Evolutionary conservation across 352 stramenopile species (phyloP).

Genomic region (Thalassiosira hispida): DNA sequence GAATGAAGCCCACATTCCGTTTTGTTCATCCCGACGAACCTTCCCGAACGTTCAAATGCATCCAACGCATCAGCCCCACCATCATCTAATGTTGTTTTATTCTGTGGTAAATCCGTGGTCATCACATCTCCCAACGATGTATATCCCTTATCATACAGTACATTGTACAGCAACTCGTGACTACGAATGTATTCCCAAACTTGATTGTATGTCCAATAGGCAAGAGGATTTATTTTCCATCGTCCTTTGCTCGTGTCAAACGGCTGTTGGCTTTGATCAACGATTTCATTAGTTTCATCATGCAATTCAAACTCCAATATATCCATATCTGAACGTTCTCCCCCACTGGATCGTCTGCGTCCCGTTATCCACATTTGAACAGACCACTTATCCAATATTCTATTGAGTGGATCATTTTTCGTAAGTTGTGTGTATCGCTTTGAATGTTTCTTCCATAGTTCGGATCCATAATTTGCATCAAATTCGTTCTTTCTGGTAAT

Average conservation of each 20-base stretch:
- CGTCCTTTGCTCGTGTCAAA: too few species aligned
- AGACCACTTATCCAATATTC: constrained; percentile 31
- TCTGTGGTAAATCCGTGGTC: constrained; percentile 40
- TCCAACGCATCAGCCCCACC: constrained; percentile 2
- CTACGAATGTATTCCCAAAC: constrained; percentile 56
- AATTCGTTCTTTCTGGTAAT: constrained; percentile 21
- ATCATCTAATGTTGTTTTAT: background rate
- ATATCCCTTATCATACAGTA: constrained; percentile 58
- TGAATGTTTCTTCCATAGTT: constrained; percentile 45
- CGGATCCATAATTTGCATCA: constrained; percentile 22
- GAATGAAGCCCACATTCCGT: constrained; percentile 53
- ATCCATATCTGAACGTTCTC: constrained; percentile 38
- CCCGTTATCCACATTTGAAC: constrained; percentile 62
- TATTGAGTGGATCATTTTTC: constrained; percentile 50
- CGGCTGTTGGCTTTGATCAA: constrained; percentile 8
- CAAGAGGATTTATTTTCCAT: too few species aligned
- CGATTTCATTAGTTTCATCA: background rate
- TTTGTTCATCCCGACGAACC: constrained; percentile 40
- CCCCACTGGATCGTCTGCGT: constrained; percentile 44
- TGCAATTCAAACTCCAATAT: constrained; percentile 47
- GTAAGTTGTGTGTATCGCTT: constrained; percentile 48
- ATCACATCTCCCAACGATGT: constrained; percentile 60
- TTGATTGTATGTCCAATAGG: too few species aligned
- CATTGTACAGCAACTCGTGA: constrained; percentile 57
- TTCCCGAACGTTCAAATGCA: constrained; percentile 37